Percentiles rank a stretch among this genome's conserved stretches.
Evolutionary conservation across 768 basidiomycete species (phyloP).

Genomic region (Calocybe gangraenosa): DNA sequence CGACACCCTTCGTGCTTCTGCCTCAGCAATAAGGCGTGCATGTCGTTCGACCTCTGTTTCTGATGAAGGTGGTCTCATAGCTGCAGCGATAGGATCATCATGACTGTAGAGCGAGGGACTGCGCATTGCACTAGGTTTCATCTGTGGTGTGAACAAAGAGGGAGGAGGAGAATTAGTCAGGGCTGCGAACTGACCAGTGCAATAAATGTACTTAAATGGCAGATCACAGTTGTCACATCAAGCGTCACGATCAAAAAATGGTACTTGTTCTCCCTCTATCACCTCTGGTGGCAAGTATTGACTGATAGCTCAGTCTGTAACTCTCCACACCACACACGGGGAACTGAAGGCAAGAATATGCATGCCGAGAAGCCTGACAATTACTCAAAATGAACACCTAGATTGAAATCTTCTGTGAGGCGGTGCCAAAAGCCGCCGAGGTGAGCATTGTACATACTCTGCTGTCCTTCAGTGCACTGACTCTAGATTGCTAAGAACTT

Average conservation of each 20-base stretch:
- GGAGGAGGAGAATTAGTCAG: slow-evolving; percentile 17
- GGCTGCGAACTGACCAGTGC: slow-evolving; percentile 4
- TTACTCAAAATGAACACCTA: slow-evolving; percentile 25
- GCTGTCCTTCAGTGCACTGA: slow-evolving; percentile 5
- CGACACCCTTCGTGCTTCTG: slow-evolving; percentile 70
- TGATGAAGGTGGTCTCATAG: slow-evolving; percentile 56
- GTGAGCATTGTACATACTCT: slow-evolving; percentile 32
- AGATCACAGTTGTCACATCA: slow-evolving; percentile 19
- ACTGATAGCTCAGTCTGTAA: slow-evolving; percentile 68
- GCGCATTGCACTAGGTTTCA: slow-evolving; percentile 39
- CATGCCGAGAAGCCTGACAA: neutral
- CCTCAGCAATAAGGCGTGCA: slow-evolving; percentile 58
- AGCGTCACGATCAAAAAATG: slow-evolving; percentile 19
- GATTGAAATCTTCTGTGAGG: slow-evolving; percentile 98
- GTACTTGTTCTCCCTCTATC: slow-evolving; percentile 13
- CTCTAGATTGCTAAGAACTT: slow-evolving; percentile 67
- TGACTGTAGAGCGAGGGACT: slow-evolving; percentile 71
- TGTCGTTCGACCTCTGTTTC: slow-evolving; percentile 68
- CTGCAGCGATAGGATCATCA: slow-evolving; percentile 71
- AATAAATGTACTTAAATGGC: slow-evolving; percentile 7
- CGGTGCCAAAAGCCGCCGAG: slow-evolving; percentile 93
- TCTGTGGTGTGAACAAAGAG: slow-evolving; percentile 20
- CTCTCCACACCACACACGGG: slow-evolving; percentile 89
- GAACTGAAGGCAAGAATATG: slow-evolving; percentile 76
- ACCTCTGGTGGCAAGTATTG: slow-evolving; percentile 9